These are phyloP conservation scores for Angomonas ambiguus DNA, from an alignment of 208 protist species.

Conservation along the genomic window DNA sequence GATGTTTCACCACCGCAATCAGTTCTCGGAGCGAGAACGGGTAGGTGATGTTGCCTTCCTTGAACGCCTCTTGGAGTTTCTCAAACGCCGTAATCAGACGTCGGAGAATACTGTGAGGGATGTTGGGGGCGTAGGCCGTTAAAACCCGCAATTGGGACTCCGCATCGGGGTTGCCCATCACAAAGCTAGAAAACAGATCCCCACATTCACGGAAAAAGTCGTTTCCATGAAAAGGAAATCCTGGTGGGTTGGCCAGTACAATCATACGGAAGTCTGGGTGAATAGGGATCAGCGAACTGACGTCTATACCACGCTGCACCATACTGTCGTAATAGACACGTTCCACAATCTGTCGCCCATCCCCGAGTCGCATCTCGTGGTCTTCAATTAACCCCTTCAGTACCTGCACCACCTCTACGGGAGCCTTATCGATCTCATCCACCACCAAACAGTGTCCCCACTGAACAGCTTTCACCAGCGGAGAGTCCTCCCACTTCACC, in stretches of 20 bases:
- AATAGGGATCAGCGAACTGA: slow-evolving; percentile 29
- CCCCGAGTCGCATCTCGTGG: slow-evolving; percentile 76
- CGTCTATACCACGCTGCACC: no score
- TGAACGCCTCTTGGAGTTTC: slow-evolving; percentile 64
- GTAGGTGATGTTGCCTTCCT: slow-evolving; percentile 86
- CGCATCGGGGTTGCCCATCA: slow-evolving; percentile 89
- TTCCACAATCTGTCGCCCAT: slow-evolving; percentile 67
- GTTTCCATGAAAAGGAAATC: slow-evolving; percentile 94
- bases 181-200: slow-evolving; percentile 89
- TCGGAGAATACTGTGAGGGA: slow-evolving; percentile 50
- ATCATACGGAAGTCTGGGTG: slow-evolving; percentile 84
- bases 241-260: slow-evolving; percentile 87
- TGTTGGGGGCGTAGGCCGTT: slow-evolving; percentile 54
- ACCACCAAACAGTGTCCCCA: slow-evolving; percentile 92
- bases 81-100: slow-evolving; percentile 72
- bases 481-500: slow-evolving; percentile 90
- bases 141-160: slow-evolving; percentile 81
- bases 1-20: slow-evolving; percentile 92
- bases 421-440: slow-evolving; percentile 96
- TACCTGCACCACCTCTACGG: slow-evolving; percentile 89
- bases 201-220: slow-evolving; percentile 92
- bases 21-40: slow-evolving; percentile 92
- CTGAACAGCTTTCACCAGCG: slow-evolving; percentile 90
- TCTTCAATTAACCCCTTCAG: slow-evolving; percentile 88
- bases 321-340: slow-evolving; percentile 11